These are phyloP conservation scores for Pisolithus microcarpus DNA, from an alignment of 768 basidiomycete genomes.

Conservation along the genomic window DNA sequence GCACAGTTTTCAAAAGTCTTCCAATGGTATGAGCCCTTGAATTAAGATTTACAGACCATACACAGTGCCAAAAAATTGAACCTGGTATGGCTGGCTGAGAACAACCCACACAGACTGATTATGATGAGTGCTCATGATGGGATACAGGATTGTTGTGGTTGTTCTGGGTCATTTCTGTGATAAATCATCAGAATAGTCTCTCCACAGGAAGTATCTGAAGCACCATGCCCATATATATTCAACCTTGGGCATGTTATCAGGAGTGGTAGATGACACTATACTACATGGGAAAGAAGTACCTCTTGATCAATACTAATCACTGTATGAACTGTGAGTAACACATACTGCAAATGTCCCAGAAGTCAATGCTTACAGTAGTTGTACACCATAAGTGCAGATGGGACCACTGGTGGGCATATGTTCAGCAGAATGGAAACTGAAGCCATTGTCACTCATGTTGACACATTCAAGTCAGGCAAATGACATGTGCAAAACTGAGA, in stretches of 20 bases:
- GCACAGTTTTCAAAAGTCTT: too few relatives aligned
- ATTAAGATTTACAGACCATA: neutral
- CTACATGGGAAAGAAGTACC: neutral
- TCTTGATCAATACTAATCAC: slow-evolving; percentile 4
- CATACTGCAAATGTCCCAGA: neutral
- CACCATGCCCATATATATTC: slow-evolving; percentile 1
- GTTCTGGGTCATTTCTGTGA: neutral
- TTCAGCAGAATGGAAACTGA: neutral
- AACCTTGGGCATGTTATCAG: neutral
- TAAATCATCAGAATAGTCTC: neutral
- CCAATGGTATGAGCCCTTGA: neutral
- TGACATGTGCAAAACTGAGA: neutral
- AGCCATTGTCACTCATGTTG: neutral
- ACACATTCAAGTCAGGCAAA: neutral
- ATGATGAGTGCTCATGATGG: neutral
- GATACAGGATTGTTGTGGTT: neutral
- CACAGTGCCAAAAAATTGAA: neutral
- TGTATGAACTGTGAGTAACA: neutral
- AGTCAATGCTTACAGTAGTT: neutral
- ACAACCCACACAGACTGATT: too few relatives aligned
- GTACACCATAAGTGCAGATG: slow-evolving; percentile 1
- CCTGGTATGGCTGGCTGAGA: neutral
- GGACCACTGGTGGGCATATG: neutral
- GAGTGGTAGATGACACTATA: neutral
- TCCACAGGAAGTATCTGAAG: neutral